Evolutionary conservation across 208 protist genomes (phyloP).

Genomic region (Phytomonas sp.): DNA sequence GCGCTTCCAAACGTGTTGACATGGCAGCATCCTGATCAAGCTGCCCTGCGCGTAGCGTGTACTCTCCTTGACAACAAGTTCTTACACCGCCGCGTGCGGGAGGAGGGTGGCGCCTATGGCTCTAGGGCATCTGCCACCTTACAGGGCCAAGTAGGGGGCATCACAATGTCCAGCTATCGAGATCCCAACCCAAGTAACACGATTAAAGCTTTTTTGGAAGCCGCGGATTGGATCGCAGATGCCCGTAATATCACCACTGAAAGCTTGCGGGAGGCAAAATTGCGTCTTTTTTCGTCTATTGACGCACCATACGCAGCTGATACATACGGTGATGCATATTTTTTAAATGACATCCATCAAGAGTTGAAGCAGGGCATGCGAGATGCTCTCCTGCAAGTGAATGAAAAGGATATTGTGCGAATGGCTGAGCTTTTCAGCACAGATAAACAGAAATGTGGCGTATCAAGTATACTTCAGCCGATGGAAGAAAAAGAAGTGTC

Average conservation of each 20-base stretch:
- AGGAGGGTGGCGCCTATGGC: slow-evolving; percentile 90
- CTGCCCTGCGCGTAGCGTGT: slow-evolving; percentile 63
- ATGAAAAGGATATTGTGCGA: slow-evolving; percentile 45
- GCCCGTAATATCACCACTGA: slow-evolving; percentile 45
- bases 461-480: slow-evolving; percentile 28
- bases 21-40: slow-evolving; percentile 57
- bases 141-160: slow-evolving; percentile 61
- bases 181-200: slow-evolving; percentile 74
- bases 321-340: slow-evolving; percentile 72
- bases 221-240: slow-evolving; percentile 51
- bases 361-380: slow-evolving; percentile 73
- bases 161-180: slow-evolving; percentile 85
- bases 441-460: slow-evolving; percentile 11
- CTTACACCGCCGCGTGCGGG: slow-evolving; percentile 83
- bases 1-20: slow-evolving; percentile 53
- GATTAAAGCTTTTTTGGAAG: slow-evolving; percentile 58
- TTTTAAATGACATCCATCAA: slow-evolving; percentile 61
- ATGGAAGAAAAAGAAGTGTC: slow-evolving; percentile 3
- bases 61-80: slow-evolving; percentile 77
- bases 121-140: slow-evolving; percentile 49
- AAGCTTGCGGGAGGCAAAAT: slow-evolving; percentile 76
- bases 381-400: slow-evolving; percentile 57
- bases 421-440: slow-evolving; percentile 49
- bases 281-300: slow-evolving; percentile 78
- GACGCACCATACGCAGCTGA: slow-evolving; percentile 85